Evolutionary conservation across 805 yeast genomes (phyloP).

Genomic region (Kuraishia molischiana): DNA sequence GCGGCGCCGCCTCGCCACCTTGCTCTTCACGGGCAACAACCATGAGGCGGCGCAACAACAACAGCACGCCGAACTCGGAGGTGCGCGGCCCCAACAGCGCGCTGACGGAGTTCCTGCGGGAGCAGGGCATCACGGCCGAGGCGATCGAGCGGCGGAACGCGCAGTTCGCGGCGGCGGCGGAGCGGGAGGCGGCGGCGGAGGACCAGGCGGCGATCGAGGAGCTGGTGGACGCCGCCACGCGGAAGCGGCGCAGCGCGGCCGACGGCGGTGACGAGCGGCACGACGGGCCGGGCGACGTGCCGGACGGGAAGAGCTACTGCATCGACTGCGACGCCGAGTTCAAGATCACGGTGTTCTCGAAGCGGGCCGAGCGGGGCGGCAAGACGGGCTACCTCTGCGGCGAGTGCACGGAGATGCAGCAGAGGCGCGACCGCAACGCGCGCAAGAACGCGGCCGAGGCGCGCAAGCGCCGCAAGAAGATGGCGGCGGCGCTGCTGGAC

Average conservation of each 20-base stretch:
- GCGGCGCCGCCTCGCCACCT: too few species aligned
- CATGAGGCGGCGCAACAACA: not conserved
- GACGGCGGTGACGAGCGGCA: conserved; percentile 23
- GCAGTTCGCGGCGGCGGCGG: conserved; percentile 21
- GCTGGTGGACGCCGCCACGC: conserved; percentile 3
- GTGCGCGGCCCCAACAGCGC: conserved; percentile 73
- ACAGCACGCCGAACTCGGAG: conserved; percentile 4
- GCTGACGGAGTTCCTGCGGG: conserved; percentile 75
- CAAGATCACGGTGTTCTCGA: conserved; percentile 56
- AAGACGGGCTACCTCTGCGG: conserved; percentile 61
- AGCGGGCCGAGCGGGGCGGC: conserved; percentile 32
- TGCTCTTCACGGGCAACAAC: too few species aligned
- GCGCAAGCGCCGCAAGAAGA: conserved; percentile 63
- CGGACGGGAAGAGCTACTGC: conserved; percentile 42
- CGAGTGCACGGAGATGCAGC: conserved; percentile 39
- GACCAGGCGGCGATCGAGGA: conserved; percentile 9
- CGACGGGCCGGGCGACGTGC: conserved; percentile 25
- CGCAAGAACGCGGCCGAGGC: conserved; percentile 50
- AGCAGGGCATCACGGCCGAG: conserved; percentile 83
- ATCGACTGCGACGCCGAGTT: conserved; percentile 53
- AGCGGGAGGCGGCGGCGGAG: conserved; percentile 10
- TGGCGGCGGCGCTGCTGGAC: conserved; percentile 80
- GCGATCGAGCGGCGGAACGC: conserved; percentile 45
- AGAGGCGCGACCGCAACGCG: conserved; percentile 31
- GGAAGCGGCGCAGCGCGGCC: conserved; percentile 28